Conservation (phyloP, 768 basidiomycete species). For the Amanita rimosa region DNA sequence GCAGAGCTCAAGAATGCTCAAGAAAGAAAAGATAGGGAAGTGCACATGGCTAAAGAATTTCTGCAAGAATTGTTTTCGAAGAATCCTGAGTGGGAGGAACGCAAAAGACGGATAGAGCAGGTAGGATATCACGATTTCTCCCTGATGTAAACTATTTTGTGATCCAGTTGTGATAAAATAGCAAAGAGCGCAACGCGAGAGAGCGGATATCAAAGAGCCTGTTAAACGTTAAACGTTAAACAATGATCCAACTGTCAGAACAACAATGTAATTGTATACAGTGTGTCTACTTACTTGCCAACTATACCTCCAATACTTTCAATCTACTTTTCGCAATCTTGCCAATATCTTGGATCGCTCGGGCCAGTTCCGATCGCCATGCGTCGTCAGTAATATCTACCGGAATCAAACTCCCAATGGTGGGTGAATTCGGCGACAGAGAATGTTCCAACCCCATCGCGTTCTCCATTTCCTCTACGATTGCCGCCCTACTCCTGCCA, state of each 20-base stretch:
- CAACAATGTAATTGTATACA: neutral
- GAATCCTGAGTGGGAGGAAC: slow-evolving; percentile 53
- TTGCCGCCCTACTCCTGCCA: slow-evolving; percentile 57
- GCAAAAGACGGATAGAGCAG: slow-evolving; percentile 38
- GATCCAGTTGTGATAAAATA: neutral
- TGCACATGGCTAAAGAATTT: slow-evolving; percentile 38
- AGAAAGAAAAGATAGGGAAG: slow-evolving; percentile 19
- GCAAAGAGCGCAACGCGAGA: slow-evolving; percentile 1
- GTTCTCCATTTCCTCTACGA: slow-evolving; percentile 75
- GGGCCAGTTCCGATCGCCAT: slow-evolving; percentile 59
- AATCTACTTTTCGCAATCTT: slow-evolving; percentile 67
- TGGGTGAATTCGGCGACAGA: slow-evolving; percentile 30
- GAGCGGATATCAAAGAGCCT: neutral
- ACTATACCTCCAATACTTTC: slow-evolving; percentile 28
- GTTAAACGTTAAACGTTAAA: neutral
- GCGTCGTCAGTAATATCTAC: slow-evolving; percentile 26
- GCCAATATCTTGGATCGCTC: slow-evolving; percentile 68
- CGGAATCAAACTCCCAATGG: slow-evolving; percentile 22
- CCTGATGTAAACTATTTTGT: neutral
- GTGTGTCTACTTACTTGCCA: slow-evolving; percentile 9
- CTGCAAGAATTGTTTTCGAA: slow-evolving; percentile 40
- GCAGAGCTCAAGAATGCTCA: slow-evolving; percentile 25
- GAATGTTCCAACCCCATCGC: slow-evolving; percentile 43
- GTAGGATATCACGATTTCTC: slow-evolving; percentile 21
- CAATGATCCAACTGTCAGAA: neutral